Percentiles rank a stretch among this genome's conserved stretches.
Evolutionary conservation across 805 yeast genomes (phyloP).

Genomic region (Teunomyces panamensis): DNA sequence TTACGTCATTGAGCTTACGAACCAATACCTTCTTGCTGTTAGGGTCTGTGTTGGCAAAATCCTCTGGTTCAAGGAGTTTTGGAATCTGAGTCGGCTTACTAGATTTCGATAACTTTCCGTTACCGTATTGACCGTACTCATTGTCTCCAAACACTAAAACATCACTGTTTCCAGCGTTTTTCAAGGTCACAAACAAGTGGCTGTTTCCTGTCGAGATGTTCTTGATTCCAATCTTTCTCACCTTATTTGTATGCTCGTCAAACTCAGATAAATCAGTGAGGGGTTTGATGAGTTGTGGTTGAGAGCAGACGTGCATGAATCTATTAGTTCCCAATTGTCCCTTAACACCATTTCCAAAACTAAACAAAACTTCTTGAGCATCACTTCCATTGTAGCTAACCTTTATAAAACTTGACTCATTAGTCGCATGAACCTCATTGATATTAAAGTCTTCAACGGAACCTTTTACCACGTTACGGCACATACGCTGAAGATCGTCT

Average conservation of each 20-base stretch:
- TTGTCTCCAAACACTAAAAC: conserved; percentile 84
- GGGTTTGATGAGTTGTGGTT: conserved; percentile 58
- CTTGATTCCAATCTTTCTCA: conserved; percentile 47
- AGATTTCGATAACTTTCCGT: conserved; percentile 65
- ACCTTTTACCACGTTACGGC: conserved; percentile 33
- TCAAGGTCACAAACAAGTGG: conserved; percentile 60
- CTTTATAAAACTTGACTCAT: conserved; percentile 46
- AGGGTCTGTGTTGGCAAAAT: conserved; percentile 15
- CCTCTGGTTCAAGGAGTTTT: conserved; percentile 54
- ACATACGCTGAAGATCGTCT: conserved; percentile 12
- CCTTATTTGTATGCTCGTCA: conserved; percentile 42
- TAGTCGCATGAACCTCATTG: conserved; percentile 62
- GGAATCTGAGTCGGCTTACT: conserved; percentile 56
- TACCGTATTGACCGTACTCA: conserved; percentile 79
- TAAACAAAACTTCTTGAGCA: conserved; percentile 33
- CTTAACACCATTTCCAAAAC: conserved; percentile 80
- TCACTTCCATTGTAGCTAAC: conserved; percentile 19
- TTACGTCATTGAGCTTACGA: conserved; percentile 29
- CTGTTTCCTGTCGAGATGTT: conserved; percentile 60
- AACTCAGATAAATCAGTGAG: conserved; percentile 50
- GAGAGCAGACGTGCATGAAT: conserved; percentile 67
- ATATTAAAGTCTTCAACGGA: conserved; percentile 46
- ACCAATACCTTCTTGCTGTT: conserved; percentile 23
- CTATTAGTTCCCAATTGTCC: conserved; percentile 86
- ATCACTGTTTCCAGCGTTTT: conserved; percentile 49